phyloP scores from a whole-genome alignment of 169 alveolate genomes.

The Plasmodium knowlesi region DNA sequence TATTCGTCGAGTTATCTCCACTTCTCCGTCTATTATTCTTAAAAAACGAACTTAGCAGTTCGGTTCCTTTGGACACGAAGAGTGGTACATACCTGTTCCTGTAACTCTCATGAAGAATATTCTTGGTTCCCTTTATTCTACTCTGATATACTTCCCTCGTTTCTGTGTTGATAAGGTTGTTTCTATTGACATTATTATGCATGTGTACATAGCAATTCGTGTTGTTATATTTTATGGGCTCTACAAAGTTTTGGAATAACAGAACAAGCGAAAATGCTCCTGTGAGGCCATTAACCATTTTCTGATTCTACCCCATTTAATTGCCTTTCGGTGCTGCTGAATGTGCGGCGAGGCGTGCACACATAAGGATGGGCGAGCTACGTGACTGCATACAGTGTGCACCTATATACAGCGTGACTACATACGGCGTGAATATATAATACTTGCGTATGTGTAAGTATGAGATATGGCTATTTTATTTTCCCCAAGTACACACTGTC shows the following conservation, averaged over 20 bases:
- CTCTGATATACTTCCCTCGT: constrained; percentile 27
- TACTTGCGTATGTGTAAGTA: not conserved
- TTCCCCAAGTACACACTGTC: not conserved
- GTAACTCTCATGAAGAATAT: constrained; percentile 10
- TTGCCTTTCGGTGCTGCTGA: not conserved
- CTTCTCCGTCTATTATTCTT: not conserved
- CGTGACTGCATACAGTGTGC: not conserved
- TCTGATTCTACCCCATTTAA: constrained; percentile 48
- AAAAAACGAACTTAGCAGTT: constrained; percentile 32
- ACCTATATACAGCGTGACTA: not conserved
- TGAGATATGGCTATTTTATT: not conserved
- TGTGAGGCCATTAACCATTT: constrained; percentile 54
- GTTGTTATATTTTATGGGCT: constrained; percentile 49
- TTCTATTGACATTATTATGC: constrained; percentile 59
- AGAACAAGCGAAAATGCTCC: constrained; percentile 60
- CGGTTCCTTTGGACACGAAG: constrained; percentile 62
- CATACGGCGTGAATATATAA: not conserved
- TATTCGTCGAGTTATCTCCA: not conserved
- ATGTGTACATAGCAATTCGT: constrained; percentile 57
- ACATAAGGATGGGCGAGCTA: not conserved
- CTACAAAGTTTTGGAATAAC: constrained; percentile 42
- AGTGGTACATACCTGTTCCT: constrained; percentile 29
- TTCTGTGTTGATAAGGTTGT: constrained; percentile 37
- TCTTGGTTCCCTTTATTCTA: not conserved
- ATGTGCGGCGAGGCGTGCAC: not conserved